Evolutionary conservation across 208 protist species (phyloP).

Genomic region (Crithidia sp.): DNA sequence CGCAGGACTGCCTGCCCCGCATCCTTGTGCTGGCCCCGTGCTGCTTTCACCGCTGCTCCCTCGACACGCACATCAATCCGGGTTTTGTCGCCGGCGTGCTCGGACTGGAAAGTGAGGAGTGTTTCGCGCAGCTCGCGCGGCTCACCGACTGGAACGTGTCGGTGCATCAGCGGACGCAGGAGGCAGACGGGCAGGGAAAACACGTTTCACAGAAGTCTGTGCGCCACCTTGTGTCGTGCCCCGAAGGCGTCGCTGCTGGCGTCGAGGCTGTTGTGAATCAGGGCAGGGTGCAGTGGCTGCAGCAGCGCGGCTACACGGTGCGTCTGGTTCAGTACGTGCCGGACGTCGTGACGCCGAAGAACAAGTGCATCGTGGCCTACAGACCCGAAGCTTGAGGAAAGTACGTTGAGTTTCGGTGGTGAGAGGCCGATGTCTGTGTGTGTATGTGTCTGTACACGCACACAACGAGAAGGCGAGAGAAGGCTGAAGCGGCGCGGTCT

Average conservation of each 20-base stretch:
- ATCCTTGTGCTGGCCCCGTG: conserved; percentile 81
- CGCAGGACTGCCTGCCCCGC: conserved; percentile 53
- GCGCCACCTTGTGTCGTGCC: conserved; percentile 46
- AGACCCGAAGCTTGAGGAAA: background rate
- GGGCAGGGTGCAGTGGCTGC: conserved; percentile 70
- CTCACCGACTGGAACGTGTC: conserved; percentile 81
- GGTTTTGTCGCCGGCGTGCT: conserved; percentile 44
- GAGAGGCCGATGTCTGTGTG: background rate
- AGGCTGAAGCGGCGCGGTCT: too few relatives aligned
- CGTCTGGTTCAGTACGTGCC: conserved; percentile 68
- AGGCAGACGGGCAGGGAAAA: background rate
- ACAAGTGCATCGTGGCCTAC: conserved; percentile 73
- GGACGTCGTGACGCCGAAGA: conserved; percentile 79
- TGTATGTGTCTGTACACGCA: too few relatives aligned
- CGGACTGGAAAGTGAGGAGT: conserved; percentile 33
- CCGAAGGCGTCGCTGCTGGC: conserved; percentile 47
- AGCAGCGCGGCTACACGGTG: conserved; percentile 51
- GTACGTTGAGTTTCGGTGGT: background rate
- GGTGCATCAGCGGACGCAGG: conserved; percentile 40
- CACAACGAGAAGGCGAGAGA: too few relatives aligned
- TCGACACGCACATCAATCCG: conserved; percentile 61
- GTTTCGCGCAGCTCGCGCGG: conserved; percentile 46
- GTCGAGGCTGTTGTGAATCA: conserved; percentile 71
- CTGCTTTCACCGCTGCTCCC: conserved; percentile 70
- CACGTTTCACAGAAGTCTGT: conserved; percentile 35